Evolutionary conservation across 2,329 filamentous ascomycete genomes (phyloP), one percentile per base, ranked within the genome.

Genomic region (Beauveria scarabaeidicola): DNA sequence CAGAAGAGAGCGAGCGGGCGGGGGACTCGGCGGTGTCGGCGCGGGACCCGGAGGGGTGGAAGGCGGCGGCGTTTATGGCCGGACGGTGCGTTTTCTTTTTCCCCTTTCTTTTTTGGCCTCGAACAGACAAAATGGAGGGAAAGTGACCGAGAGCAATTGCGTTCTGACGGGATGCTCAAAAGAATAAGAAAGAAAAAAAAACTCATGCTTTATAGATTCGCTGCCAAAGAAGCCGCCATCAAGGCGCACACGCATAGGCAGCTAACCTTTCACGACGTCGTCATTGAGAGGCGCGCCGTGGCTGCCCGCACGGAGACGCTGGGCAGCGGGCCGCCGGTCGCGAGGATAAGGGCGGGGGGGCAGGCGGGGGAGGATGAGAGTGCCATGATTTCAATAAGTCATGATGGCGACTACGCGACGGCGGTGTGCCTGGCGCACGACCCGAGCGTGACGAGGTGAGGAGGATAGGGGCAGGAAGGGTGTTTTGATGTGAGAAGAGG

Each of bases 381-480:
- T 53, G 90, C 86, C 15, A 78, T 83, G 67, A 70, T 96, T 48
- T 93, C 88, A 61, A 95, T 97, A 66, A 94, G 88, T 67, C 92
- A 97, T 70, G 92, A 97, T 71, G 86, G 83, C 2, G 87, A 90
- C 8, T 96, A 91, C 73, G 91, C 91, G 10, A 86, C 81, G 21
- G 88, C 88, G 7, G 78, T 87, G 1, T 89, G 86, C 63, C 64
- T 90, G 38, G 84, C 81, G n/a, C 66, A 67, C 29, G 69, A 72
- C 10, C 61, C 62, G 29, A 29, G 51, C 25, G 25, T 44, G 29
- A 43, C 36, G 46, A 40, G 32, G 27, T n/a, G 21, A 19, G 36
- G n/a, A 21, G 19, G 25, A 15, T 36, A 36, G 6, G 44, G 25
- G 7, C 3, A 11, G 8, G 23, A 15, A 40, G 13, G 13, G 5